Conservation (phyloP, 225 moss, liverwort and hornwort genomes). For the Sphagnum contortum region DNA sequence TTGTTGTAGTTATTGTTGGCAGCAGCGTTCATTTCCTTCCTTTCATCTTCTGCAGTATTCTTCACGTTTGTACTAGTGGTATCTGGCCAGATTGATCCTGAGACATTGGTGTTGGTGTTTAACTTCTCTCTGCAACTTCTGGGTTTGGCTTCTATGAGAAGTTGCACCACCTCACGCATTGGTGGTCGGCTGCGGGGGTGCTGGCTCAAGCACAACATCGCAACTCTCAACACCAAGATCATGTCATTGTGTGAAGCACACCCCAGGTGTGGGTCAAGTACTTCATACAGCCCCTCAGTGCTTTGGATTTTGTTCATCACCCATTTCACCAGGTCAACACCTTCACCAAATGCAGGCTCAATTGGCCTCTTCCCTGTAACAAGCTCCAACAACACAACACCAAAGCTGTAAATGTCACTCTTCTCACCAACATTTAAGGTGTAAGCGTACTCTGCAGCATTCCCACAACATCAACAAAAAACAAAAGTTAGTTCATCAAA, state of each 20-base stretch:
- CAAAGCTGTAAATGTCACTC: constrained; percentile 57
- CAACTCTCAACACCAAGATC: constrained; percentile 35
- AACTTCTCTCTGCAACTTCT: too few species aligned
- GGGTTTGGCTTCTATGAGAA: constrained; percentile 39
- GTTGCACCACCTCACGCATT: constrained; percentile 42
- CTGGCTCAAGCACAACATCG: constrained; percentile 31
- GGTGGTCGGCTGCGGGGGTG: constrained; percentile 34
- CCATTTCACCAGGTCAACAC: constrained; percentile 35
- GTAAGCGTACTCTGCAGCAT: constrained; percentile 33
- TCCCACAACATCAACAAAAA: too few species aligned
- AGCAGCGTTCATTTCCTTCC: too few species aligned
- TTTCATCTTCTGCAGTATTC: too few species aligned
- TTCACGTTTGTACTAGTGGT: too few species aligned
- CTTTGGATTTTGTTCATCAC: constrained; percentile 33
- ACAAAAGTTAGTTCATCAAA: too few species aligned
- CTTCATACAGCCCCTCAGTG: constrained; percentile 31
- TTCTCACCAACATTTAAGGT: constrained; percentile 48
- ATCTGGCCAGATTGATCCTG: too few species aligned
- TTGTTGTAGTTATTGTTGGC: too few species aligned
- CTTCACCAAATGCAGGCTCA: constrained; percentile 38
- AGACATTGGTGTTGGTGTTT: too few species aligned
- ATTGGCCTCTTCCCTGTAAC: constrained; percentile 41
- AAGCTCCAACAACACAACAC: constrained; percentile 45
- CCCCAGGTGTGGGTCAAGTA: constrained; percentile 32
- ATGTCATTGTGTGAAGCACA: constrained; percentile 26